Evolutionary conservation across 768 basidiomycete species (phyloP).

Genomic region (Phaeotremella skinneri): DNA sequence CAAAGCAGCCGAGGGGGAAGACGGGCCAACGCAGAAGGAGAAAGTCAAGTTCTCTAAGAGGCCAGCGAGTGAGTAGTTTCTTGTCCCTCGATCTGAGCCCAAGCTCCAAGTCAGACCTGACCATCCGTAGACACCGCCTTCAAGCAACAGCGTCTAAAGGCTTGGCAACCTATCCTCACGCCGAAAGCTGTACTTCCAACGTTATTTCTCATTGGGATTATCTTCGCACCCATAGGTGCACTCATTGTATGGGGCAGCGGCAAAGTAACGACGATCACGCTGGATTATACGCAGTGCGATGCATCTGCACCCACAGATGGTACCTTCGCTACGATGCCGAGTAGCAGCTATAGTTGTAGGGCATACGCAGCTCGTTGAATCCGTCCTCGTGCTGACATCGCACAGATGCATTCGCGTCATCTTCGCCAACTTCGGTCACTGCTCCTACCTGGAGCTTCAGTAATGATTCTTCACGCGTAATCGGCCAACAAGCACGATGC

Average conservation of each 20-base stretch:
- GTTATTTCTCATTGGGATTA: constrained; percentile 86
- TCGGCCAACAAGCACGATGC: constrained; percentile 61
- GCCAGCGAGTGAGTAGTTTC: constrained; percentile 50
- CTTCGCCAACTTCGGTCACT: constrained; percentile 52
- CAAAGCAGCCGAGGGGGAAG: constrained; percentile 32
- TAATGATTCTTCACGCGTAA: constrained; percentile 57
- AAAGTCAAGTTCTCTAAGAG: constrained; percentile 51
- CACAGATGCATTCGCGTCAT: constrained; percentile 53
- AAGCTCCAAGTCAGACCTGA: not conserved
- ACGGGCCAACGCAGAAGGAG: constrained; percentile 43
- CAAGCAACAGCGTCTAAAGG: constrained; percentile 98
- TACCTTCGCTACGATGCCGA: constrained; percentile 60
- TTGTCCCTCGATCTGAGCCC: not conserved
- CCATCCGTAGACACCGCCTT: constrained; percentile 90
- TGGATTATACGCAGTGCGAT: constrained; percentile 94
- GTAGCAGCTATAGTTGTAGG: constrained; percentile 46
- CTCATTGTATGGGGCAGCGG: constrained; percentile 87
- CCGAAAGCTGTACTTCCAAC: constrained; percentile 97
- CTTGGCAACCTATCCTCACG: constrained; percentile 99
- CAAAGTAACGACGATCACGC: constrained; percentile 83
- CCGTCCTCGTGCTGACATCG: not conserved
- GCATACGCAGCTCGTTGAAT: not conserved
- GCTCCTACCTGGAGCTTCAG: constrained; percentile 72
- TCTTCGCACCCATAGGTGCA: constrained; percentile 95
- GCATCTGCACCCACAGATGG: constrained; percentile 57